Conservation (phyloP, 2,329 filamentous ascomycete genomes). For the Grosmannia penicillata region DNA sequence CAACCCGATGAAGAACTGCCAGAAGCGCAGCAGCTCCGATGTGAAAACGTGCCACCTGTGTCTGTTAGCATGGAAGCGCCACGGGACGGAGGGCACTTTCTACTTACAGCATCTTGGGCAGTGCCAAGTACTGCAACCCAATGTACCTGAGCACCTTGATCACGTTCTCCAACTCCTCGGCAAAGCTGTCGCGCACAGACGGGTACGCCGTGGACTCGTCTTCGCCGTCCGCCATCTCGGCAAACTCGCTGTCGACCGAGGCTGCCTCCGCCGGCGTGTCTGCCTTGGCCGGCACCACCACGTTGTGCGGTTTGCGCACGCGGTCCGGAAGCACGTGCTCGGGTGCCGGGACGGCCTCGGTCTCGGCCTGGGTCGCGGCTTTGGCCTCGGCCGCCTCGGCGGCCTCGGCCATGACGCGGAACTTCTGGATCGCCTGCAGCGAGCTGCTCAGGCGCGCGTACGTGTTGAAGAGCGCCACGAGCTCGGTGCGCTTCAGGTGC, state of each 20-base stretch:
- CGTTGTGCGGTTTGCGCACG: slow-evolving; percentile 29
- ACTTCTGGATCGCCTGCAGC: slow-evolving; percentile 58
- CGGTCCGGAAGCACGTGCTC: slow-evolving; percentile 19
- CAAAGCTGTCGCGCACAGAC: slow-evolving; percentile 41
- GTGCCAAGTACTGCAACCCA: slow-evolving; percentile 50
- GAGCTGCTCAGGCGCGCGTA: slow-evolving; percentile 76
- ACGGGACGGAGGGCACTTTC: slow-evolving; percentile 1
- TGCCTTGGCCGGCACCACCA: slow-evolving; percentile 15
- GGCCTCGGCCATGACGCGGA: slow-evolving; percentile 40
- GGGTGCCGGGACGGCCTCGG: slow-evolving; percentile 8
- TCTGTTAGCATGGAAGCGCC: not conserved
- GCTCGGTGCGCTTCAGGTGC: slow-evolving; percentile 69
- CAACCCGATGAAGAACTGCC: slow-evolving; percentile 36
- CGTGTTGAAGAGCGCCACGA: slow-evolving; percentile 91
- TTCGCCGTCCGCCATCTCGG: slow-evolving; percentile 5
- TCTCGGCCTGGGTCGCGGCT: slow-evolving; percentile 10
- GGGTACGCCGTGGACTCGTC: slow-evolving; percentile 23
- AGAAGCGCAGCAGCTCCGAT: slow-evolving; percentile 30
- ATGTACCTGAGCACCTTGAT: slow-evolving; percentile 51
- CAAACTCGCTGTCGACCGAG: slow-evolving; percentile 9
- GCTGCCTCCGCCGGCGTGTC: not conserved
- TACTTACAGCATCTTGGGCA: slow-evolving; percentile 59
- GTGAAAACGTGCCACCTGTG: slow-evolving; percentile 27
- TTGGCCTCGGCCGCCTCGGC: slow-evolving; percentile 14
- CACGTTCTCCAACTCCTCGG: slow-evolving; percentile 49